Conservation (phyloP, 2,329 filamentous ascomycete species). For the Aphanoascus verrucosus region DNA sequence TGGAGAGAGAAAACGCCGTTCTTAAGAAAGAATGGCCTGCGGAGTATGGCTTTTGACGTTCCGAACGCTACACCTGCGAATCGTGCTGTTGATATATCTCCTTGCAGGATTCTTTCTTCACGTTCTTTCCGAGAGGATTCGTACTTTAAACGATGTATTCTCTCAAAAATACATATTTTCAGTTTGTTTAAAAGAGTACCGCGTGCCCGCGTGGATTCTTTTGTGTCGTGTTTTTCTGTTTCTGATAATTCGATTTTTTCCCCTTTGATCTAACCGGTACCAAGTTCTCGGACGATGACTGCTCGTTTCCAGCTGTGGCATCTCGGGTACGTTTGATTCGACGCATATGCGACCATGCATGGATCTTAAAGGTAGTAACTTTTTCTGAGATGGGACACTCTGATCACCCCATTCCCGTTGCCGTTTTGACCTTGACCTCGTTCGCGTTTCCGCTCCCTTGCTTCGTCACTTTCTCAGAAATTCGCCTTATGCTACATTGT, state of each 20-base stretch:
- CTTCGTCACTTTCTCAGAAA: not conserved
- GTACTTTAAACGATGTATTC: not conserved
- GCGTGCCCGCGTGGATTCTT: not conserved
- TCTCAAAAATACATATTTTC: not conserved
- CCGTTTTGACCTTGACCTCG: not conserved
- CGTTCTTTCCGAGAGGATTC: not conserved
- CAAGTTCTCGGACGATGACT: conserved; percentile 2
- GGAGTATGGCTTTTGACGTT: not conserved
- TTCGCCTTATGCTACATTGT: conserved; percentile 4
- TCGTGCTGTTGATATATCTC: not conserved
- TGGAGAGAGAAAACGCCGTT: conserved; percentile 1
- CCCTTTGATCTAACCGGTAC: conserved; percentile 5
- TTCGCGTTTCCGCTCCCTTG: not conserved
- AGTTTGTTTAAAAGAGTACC: not conserved
- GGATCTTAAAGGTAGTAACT: conserved; percentile 5
- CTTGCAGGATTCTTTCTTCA: not conserved
- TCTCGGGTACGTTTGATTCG: conserved; percentile 5
- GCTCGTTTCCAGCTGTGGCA: not conserved
- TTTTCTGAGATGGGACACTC: not conserved
- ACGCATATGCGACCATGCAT: conserved; percentile 9
- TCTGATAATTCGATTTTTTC: not conserved
- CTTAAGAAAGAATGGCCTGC: not conserved
- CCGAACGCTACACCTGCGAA: not conserved
- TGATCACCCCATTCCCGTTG: conserved; percentile 1
- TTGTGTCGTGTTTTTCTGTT: not conserved